Base-by-base conservation (phyloP, 2,329 filamentous ascomycete genomes). In the Metarhizium anisopliae region DNA sequence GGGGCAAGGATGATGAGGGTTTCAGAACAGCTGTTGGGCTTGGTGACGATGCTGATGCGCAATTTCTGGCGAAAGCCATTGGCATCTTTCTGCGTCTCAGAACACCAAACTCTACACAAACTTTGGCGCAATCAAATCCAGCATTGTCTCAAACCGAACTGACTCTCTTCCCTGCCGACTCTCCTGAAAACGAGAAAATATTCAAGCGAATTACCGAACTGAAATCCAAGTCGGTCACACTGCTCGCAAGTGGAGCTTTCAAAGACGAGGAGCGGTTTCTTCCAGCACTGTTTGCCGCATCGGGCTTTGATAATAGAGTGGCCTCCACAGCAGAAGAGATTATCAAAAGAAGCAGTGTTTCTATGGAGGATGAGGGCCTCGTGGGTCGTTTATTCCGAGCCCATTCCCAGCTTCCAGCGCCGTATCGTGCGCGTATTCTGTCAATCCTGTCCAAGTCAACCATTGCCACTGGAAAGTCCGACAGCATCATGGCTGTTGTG, bases 311-410 rank as follows among this genome's bases (percentile, higher is more conserved):
- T 61, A 90, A 86, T 40, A 82, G 87, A 8, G 85, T 96, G 42
- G 85, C 89, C 11, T 84, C 87, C n/a, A 75, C 90, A n/a, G 93
- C 89, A 0, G 90, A 96, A 56, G 91, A 96, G 63, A 82, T 95
- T 51, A 72, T 97, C 60, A 99, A 96, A 71, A 80, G 92, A 60
- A 87, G 83, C 35, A 80, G 83, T 2, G 81, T 89, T 8, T 84
- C 88, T 8, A 74, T 96, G 30, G 93, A 97, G 67, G 80, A 90
- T 59, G 64, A 75, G 10, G 62, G 68, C 1, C 70, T 91, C 2
- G 77, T 95, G 3, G 73, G 80, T 55, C 75, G 79, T 16, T 74
- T 97, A 2, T 92, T 91, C 63, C 72, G 78, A 4, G 78, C 91
- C 2, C 95, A 96, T 67, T 84, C 86, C 47, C 82, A 79, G n/a